Conservation (phyloP, 352 stramenopile genomes). For the Pythium myriotylum region DNA sequence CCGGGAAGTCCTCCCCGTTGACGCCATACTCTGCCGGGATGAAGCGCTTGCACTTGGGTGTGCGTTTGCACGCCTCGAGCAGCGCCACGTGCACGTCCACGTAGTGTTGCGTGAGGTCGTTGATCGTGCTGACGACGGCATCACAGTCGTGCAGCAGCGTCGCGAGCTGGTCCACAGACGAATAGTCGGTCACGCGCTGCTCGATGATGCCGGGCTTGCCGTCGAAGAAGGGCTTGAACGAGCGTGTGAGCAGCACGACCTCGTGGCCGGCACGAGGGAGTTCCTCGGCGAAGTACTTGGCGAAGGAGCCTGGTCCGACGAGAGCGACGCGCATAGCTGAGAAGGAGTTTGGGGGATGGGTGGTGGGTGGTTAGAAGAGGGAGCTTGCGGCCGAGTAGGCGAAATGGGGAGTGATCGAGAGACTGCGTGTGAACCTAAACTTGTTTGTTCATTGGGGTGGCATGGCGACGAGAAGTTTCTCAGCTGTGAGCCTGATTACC, state of each 20-base stretch:
- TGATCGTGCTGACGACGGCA: constrained; percentile 36
- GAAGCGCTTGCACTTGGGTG: constrained; percentile 49
- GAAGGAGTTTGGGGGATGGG: too few relatives aligned
- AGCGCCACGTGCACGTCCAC: constrained; percentile 28
- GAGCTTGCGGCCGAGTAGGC: too few relatives aligned
- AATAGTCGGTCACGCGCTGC: constrained; percentile 39
- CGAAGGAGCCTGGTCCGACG: constrained; percentile 35
- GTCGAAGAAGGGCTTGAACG: constrained; percentile 41
- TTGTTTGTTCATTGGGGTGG: too few relatives aligned
- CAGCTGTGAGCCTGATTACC: too few relatives aligned
- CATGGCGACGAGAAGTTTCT: too few relatives aligned
- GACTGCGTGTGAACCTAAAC: too few relatives aligned
- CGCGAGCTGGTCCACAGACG: constrained; percentile 14
- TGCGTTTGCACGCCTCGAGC: constrained; percentile 38
- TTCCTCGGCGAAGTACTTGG: constrained; percentile 38
- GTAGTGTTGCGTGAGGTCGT: neutral
- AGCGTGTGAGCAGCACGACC: constrained; percentile 40
- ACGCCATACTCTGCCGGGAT: constrained; percentile 42
- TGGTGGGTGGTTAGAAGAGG: too few relatives aligned
- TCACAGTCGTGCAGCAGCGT: constrained; percentile 26
- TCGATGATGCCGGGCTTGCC: constrained; percentile 34
- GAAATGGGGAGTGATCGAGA: too few relatives aligned
- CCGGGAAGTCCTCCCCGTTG: constrained; percentile 34
- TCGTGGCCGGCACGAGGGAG: constrained; percentile 30
- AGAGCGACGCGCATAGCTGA: constrained; percentile 52